phyloP scores from a whole-genome alignment of 148 eudicot genomes.

The Nepenthes gracilis region DNA sequence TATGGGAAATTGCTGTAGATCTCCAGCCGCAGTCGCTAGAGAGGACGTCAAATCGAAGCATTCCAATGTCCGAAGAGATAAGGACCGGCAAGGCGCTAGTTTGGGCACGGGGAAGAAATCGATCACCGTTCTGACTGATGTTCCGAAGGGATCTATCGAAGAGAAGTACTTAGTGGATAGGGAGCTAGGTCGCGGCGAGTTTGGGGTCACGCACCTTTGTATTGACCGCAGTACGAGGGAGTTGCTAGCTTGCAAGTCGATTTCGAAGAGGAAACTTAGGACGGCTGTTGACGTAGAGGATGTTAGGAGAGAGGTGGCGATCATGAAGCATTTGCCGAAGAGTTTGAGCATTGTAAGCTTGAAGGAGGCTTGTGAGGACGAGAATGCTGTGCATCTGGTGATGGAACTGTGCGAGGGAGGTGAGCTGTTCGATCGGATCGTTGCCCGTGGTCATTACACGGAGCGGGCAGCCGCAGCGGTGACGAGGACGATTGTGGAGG shows the following conservation, averaged over 20 bases:
- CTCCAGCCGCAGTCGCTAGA: constrained; percentile 86
- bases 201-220: constrained; percentile 81
- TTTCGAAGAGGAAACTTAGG: constrained; percentile 79
- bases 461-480: constrained; percentile 84
- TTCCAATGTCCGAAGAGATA: constrained; percentile 31
- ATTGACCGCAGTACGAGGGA: constrained; percentile 44
- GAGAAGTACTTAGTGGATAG: constrained; percentile 67
- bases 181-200: constrained; percentile 82
- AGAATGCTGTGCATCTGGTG: constrained; percentile 88
- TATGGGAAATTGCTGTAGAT: constrained; percentile 98
- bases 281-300: constrained; percentile 87
- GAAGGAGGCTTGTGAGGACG: constrained; percentile 92
- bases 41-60: constrained; percentile 70
- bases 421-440: constrained; percentile 90
- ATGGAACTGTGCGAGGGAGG: constrained; percentile 99
- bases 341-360: constrained; percentile 63
- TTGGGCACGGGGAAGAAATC: constrained; percentile 16
- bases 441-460: constrained; percentile 87
- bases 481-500: constrained; percentile 74
- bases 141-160: constrained; percentile 43
- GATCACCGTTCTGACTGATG: constrained; percentile 44
- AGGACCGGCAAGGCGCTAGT: constrained; percentile 11
- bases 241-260: constrained; percentile 79
- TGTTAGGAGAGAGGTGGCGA: constrained; percentile 83
- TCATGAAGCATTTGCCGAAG: constrained; percentile 81